A percentile compares a stretch with the other conserved stretches of the same genome.
These are phyloP conservation scores for Rutstroemia sp. DNA, from an alignment of 2,329 filamentous ascomycete genomes.

Conservation along the genomic window DNA sequence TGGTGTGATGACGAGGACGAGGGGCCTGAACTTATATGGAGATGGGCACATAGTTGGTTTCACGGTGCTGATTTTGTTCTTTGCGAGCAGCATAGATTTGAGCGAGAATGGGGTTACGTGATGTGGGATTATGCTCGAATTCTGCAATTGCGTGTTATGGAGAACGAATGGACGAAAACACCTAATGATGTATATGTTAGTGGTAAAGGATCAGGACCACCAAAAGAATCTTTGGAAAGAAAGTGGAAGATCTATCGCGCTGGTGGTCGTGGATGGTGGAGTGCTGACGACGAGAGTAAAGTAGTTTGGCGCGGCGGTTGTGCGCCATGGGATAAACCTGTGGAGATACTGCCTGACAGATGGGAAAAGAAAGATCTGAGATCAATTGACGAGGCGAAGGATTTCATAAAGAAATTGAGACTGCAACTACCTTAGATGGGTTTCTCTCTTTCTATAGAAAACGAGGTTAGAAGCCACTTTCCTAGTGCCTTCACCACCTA, in stretches of 20 bases:
- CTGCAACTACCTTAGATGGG: not conserved
- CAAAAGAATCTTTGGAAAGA: not conserved
- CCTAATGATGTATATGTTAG: not conserved
- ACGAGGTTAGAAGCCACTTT: too few species aligned
- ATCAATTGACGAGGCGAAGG: not conserved
- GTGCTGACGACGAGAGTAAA: not conserved
- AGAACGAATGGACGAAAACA: not conserved
- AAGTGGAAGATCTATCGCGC: not conserved
- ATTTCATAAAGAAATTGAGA: not conserved
- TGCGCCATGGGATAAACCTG: not conserved
- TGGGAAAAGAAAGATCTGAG: not conserved
- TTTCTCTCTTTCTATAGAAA: too few species aligned
- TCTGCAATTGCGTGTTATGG: not conserved
- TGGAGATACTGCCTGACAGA: not conserved
- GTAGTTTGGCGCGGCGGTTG: not conserved
- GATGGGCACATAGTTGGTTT: not conserved
- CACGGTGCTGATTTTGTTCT: not conserved
- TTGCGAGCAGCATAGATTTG: not conserved
- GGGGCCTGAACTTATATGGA: not conserved
- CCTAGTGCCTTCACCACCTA: too few species aligned
- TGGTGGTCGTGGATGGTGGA: slow-evolving; percentile 5
- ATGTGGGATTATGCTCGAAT: slow-evolving; percentile 5
- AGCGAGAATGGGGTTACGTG: slow-evolving; percentile 3
- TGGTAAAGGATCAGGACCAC: not conserved
- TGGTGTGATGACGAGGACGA: not conserved